Conservation (phyloP, 2,329 filamentous ascomycete genomes). For the Penicillium sp. region DNA sequence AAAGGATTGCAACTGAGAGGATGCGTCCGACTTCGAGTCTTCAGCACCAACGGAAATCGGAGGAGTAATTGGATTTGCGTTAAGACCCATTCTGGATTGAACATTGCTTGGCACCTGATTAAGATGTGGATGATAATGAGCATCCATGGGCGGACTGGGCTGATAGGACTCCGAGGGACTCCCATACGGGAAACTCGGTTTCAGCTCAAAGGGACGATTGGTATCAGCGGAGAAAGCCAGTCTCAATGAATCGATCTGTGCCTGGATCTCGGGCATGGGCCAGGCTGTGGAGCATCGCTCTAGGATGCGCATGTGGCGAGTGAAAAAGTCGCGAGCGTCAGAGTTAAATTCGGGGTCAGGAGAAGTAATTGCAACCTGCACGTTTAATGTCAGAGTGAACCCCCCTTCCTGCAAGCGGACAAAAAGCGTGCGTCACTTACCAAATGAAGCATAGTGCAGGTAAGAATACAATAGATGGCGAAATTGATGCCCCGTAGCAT, state of each 20-base stretch:
- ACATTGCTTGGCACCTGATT: slow-evolving; percentile 44
- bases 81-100: slow-evolving; percentile 48
- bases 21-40: slow-evolving; percentile 69
- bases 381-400: slow-evolving; percentile 5
- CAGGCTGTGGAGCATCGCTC: slow-evolving; percentile 78
- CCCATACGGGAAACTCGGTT: slow-evolving; percentile 79
- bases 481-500: slow-evolving; percentile 96
- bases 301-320: slow-evolving; percentile 87
- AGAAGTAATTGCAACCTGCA: slow-evolving; percentile 84
- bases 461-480: slow-evolving; percentile 85
- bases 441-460: slow-evolving; percentile 87
- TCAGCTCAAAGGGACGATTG: slow-evolving; percentile 80
- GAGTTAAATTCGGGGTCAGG: slow-evolving; percentile 82
- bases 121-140: slow-evolving; percentile 50
- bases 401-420: neutral
- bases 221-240: slow-evolving; percentile 86
- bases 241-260: slow-evolving; percentile 81
- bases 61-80: slow-evolving; percentile 68
- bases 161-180: slow-evolving; percentile 65
- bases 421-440: slow-evolving; percentile 54
- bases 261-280: slow-evolving; percentile 85
- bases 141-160: slow-evolving; percentile 57
- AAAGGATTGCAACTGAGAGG: slow-evolving; percentile 64
- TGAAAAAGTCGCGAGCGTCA: slow-evolving; percentile 84
- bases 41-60: slow-evolving; percentile 69